Base-by-base conservation (phyloP, 1,139 yeast genomes). In the Candida sp. region DNA sequence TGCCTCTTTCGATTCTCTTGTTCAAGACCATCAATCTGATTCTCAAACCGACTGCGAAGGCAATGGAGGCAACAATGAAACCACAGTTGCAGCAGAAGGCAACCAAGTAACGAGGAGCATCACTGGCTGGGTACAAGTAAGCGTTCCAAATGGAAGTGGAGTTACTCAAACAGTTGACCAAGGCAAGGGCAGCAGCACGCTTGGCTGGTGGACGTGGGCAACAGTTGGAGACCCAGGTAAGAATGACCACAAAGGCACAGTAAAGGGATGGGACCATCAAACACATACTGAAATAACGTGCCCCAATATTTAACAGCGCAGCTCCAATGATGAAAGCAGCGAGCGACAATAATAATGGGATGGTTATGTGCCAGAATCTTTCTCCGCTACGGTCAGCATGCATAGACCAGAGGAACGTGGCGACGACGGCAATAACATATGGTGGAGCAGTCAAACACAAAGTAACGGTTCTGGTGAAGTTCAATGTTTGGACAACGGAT, bases 371-470 rank as follows among this genome's bases (percentile, higher is more conserved):
- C 66, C 71, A 79, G 61, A 77, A 80, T 59, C 87, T 68, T 63
- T 83, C 87, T 26, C 85, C 84, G 1, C 83, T 75, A 52, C 72
- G 74, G 61, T 83, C 87, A 5, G 87, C 84, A 65, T 81, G 85
- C 57, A 77, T 71, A 3, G 86, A 81, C 81, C 84, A 80, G 22
- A 79, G 40, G 58, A 73, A 80, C 2, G 88, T 82, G 5, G 77
- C 68, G 23, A 82, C 68, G 12, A 83, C 84, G 0, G 86, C 85
- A 52, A 83, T 59, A 51, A 80, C 63, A 64, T 83, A 84, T 28
- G 88, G 88, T 40, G 88, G 88, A 39, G 84, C 87, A 3, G 87
- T 83, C 55, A 84, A 68, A 57, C 81, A 77, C 53, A 81, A 70
- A 4, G 87, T 83, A 33, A 79, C 73, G 42, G 81, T 73, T 53